These are phyloP conservation scores for Diplodia sapinea DNA, from an alignment of 2,329 filamentous ascomycete genomes.

Conservation along the genomic window DNA sequence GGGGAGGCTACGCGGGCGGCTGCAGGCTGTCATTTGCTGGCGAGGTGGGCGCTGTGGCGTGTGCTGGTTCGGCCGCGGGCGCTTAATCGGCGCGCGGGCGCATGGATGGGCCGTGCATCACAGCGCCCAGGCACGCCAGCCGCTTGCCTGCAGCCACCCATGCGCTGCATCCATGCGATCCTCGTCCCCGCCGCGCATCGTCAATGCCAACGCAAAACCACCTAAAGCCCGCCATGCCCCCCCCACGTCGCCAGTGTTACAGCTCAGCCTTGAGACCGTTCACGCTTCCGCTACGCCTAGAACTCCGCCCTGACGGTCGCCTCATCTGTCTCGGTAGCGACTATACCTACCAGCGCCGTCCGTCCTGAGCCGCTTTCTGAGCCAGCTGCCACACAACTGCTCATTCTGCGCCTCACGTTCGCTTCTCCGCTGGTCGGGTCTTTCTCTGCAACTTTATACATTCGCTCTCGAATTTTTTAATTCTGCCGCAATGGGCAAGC, in stretches of 20 bases:
- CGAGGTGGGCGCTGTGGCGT: constrained; percentile 2
- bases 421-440: constrained; percentile 28
- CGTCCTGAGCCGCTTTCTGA: constrained; percentile 13
- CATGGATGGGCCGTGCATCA: constrained; percentile 10
- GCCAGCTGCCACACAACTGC: constrained; percentile 21
- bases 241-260: constrained; percentile 4
- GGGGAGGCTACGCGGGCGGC: constrained; percentile 22
- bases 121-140: constrained; percentile 24
- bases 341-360: constrained; percentile 23
- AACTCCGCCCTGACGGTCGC: not conserved
- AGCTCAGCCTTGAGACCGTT: constrained; percentile 20
- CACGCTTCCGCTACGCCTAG: constrained; percentile 9
- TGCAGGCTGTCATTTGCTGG: constrained; percentile 28
- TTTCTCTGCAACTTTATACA: constrained; percentile 19
- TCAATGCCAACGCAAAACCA: constrained; percentile 16
- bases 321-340: constrained; percentile 8
- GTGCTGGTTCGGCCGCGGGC: constrained; percentile 29
- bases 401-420: constrained; percentile 31
- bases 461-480: constrained; percentile 26
- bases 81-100: constrained; percentile 26
- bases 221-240: constrained; percentile 28
- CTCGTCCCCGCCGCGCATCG: constrained; percentile 25
- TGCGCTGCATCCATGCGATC: constrained; percentile 14
- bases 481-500: constrained; percentile 75
- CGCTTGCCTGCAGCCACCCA: constrained; percentile 25